These are phyloP conservation scores for Colletotrichum sp. DNA, from an alignment of 2,329 filamentous ascomycete species.

Conservation along the genomic window DNA sequence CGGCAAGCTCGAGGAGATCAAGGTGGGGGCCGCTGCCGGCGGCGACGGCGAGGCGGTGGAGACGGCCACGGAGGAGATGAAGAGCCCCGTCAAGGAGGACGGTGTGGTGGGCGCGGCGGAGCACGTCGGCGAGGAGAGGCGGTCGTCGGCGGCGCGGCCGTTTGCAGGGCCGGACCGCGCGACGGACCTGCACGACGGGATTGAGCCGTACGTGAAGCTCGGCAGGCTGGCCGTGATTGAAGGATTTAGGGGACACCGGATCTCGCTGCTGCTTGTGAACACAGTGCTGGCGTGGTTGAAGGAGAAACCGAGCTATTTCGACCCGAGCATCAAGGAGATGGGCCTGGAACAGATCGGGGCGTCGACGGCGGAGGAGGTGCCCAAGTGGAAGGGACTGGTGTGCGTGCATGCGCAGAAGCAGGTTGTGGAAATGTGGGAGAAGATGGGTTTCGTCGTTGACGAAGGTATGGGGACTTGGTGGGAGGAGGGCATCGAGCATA, in stretches of 20 bases:
- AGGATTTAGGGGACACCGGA: slow-evolving; percentile 67
- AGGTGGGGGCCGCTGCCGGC: neutral
- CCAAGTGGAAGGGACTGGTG: slow-evolving; percentile 64
- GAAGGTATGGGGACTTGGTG: slow-evolving; percentile 77
- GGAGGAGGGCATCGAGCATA: slow-evolving; percentile 84
- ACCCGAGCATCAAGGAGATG: slow-evolving; percentile 50
- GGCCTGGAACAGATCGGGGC: slow-evolving; percentile 49
- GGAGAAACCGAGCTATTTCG: slow-evolving; percentile 62
- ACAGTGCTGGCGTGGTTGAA: slow-evolving; percentile 72
- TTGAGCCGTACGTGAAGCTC: slow-evolving; percentile 82
- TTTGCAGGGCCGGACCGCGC: slow-evolving; percentile 39
- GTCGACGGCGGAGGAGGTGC: slow-evolving; percentile 44
- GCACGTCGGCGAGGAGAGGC: slow-evolving; percentile 13
- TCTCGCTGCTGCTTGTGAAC: slow-evolving; percentile 71
- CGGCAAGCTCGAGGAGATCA: slow-evolving; percentile 40
- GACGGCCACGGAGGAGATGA: slow-evolving; percentile 14
- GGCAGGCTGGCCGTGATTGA: slow-evolving; percentile 76
- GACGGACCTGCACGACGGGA: slow-evolving; percentile 61
- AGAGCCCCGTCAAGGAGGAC: neutral
- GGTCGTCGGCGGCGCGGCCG: neutral
- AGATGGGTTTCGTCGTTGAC: slow-evolving; percentile 77
- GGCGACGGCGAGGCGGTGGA: slow-evolving; percentile 23
- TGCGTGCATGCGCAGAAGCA: slow-evolving; percentile 80
- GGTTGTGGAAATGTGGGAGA: slow-evolving; percentile 69
- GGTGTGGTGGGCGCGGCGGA: slow-evolving; percentile 26